Evolutionary conservation across 2,329 filamentous ascomycete species (phyloP).

Genomic region (Apiospora marii): DNA sequence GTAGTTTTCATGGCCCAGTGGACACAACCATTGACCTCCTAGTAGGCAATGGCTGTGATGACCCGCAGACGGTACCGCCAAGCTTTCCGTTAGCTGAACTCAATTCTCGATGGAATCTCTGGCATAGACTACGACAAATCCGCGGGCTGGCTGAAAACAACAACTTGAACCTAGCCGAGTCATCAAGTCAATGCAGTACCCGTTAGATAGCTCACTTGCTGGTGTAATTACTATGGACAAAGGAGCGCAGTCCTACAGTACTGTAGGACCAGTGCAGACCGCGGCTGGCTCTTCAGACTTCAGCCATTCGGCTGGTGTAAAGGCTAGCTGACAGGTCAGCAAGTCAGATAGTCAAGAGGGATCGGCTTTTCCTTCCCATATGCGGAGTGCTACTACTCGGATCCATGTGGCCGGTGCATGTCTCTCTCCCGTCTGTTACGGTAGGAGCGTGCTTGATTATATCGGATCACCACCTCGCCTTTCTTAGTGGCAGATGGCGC

Average conservation of each 20-base stretch:
- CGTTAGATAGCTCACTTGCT: not conserved
- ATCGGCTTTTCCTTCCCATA: not conserved
- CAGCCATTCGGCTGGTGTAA: not conserved
- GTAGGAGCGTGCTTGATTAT: not conserved
- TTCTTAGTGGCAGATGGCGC: constrained; percentile 2
- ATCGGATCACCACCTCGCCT: not conserved
- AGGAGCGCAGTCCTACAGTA: not conserved
- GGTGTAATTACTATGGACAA: not conserved
- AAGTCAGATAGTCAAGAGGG: not conserved
- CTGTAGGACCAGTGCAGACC: not conserved
- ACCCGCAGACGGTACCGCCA: constrained; percentile 8
- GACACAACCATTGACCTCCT: not conserved
- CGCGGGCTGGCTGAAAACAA: not conserved
- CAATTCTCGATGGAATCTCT: not conserved
- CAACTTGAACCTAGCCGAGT: not conserved
- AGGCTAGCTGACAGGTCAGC: not conserved
- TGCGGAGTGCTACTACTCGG: not conserved
- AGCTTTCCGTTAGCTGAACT: constrained; percentile 4
- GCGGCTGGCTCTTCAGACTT: constrained; percentile 1
- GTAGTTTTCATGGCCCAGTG: not conserved
- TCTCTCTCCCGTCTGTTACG: not conserved
- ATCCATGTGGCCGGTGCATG: constrained; percentile 2
- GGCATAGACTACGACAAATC: not conserved
- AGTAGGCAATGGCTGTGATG: not conserved
- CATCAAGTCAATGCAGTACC: not conserved